A percentile compares a stretch with the other conserved stretches of the same genome.
These are phyloP conservation scores for Botrytis pseudocinerea DNA, from an alignment of 2,329 filamentous ascomycete genomes.

Conservation along the genomic window DNA sequence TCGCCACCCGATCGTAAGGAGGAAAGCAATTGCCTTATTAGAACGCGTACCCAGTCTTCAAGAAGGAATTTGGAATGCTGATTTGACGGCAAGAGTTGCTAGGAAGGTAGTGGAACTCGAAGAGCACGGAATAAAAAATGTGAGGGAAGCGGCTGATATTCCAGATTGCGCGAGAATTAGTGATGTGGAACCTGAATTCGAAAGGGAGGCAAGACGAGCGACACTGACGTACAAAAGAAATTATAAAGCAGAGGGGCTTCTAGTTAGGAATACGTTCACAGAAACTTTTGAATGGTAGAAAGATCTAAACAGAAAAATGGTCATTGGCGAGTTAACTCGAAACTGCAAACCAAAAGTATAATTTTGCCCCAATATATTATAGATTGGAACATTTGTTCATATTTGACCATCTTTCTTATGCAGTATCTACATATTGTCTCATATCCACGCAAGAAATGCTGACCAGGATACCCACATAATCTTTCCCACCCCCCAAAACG, in stretches of 20 bases:
- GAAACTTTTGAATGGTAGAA: slow-evolving; percentile 8
- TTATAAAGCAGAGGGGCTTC: neutral
- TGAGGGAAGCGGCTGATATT: slow-evolving; percentile 26
- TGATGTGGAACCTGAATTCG: slow-evolving; percentile 1
- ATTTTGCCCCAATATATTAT: neutral
- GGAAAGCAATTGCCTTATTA: slow-evolving; percentile 60
- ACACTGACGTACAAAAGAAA: slow-evolving; percentile 13
- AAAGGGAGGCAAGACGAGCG: neutral
- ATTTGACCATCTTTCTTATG: neutral
- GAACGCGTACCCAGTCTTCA: slow-evolving; percentile 55
- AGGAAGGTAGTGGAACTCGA: slow-evolving; percentile 25
- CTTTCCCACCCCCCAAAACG: slow-evolving; percentile 24
- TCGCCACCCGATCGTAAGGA: slow-evolving; percentile 48
- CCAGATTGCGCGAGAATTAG: slow-evolving; percentile 27
- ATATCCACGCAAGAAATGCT: slow-evolving; percentile 19
- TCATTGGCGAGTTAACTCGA: neutral
- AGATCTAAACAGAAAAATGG: neutral
- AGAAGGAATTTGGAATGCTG: slow-evolving; percentile 65
- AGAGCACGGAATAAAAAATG: slow-evolving; percentile 15
- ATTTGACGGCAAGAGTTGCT: slow-evolving; percentile 19
- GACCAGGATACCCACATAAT: slow-evolving; percentile 18
- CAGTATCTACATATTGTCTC: slow-evolving; percentile 20
- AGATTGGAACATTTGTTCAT: slow-evolving; percentile 13
- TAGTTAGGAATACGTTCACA: neutral
- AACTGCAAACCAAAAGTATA: neutral